Evolutionary conservation across 1,139 yeast genomes (phyloP).

Genomic region (Kluyveromyces marxianus): DNA sequence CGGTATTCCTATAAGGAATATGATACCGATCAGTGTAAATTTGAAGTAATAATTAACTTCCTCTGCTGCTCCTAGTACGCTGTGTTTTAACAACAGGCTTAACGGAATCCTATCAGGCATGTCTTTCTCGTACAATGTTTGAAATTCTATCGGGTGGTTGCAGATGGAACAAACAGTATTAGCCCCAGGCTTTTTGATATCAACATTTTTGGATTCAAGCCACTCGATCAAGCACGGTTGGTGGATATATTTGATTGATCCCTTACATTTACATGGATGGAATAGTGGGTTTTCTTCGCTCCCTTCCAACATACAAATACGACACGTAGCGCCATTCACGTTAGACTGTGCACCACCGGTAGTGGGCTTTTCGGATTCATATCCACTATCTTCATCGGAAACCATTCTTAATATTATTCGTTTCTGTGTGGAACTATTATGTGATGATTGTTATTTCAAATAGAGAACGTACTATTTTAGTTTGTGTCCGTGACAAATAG

Average conservation of each 20-base stretch:
- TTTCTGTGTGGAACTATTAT: too few relatives aligned
- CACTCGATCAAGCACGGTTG: conserved; percentile 88
- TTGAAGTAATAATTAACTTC: conserved; percentile 28
- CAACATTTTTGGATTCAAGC: conserved; percentile 41
- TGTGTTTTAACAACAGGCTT: conserved; percentile 36
- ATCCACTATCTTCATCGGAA: neutral
- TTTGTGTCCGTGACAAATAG: too few relatives aligned
- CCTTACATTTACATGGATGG: conserved; percentile 91
- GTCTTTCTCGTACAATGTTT: conserved; percentile 59
- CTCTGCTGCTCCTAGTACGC: conserved; percentile 25
- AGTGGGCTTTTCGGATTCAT: neutral
- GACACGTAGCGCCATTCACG: conserved; percentile 52
- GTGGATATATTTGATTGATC: conserved; percentile 88
- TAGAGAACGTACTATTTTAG: too few relatives aligned
- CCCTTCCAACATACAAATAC: conserved; percentile 93
- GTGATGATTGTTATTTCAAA: too few relatives aligned
- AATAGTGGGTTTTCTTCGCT: conserved; percentile 69
- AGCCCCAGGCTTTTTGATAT: conserved; percentile 30
- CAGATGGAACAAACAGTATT: conserved; percentile 81
- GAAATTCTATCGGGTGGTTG: conserved; percentile 65
- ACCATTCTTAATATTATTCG: neutral
- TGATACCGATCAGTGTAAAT: conserved; percentile 33
- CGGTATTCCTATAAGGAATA: conserved; percentile 49
- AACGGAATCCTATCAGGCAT: conserved; percentile 66
- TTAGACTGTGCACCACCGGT: neutral